Percentiles rank a stretch among this genome's conserved stretches.
Evolutionary conservation across 306 rosid genomes (phyloP).

Genomic region (Citrullus mucosospermus): DNA sequence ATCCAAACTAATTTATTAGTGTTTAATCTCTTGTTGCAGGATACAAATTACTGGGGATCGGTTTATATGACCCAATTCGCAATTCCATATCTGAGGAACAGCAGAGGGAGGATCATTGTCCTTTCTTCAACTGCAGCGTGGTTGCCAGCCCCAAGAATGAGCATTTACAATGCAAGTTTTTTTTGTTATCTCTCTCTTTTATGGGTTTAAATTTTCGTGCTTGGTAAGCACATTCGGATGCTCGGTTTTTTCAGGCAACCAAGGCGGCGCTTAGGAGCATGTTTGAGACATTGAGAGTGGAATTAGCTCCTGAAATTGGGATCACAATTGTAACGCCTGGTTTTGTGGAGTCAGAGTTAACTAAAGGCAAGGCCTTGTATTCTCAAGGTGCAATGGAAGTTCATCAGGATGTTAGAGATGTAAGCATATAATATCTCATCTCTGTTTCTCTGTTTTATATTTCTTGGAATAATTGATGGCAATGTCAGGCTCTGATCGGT

Average conservation of each 20-base stretch:
- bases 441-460: background rate
- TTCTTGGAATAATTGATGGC: too few species aligned
- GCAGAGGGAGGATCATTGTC: conserved; percentile 50
- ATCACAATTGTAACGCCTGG: conserved; percentile 54
- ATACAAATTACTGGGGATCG: conserved; percentile 71
- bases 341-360: conserved; percentile 29
- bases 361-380: conserved; percentile 32
- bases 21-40: conserved; percentile 18
- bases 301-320: conserved; percentile 32
- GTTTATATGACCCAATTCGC: conserved; percentile 37
- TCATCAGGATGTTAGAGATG: conserved; percentile 47
- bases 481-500: conserved; percentile 16
- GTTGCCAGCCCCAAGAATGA: conserved; percentile 45
- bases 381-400: conserved; percentile 19
- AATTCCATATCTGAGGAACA: conserved; percentile 34
- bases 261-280: conserved; percentile 39
- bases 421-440: conserved; percentile 8
- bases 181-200: too few species aligned
- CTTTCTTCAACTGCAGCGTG: conserved; percentile 48
- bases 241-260: conserved; percentile 34
- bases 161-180: conserved; percentile 28
- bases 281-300: conserved; percentile 48
- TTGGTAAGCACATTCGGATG: too few species aligned
- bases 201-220: too few species aligned
- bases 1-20: too few species aligned